Evolutionary conservation across 2,329 filamentous ascomycete genomes (phyloP).

Genomic region (Pleomassaria siparia): DNA sequence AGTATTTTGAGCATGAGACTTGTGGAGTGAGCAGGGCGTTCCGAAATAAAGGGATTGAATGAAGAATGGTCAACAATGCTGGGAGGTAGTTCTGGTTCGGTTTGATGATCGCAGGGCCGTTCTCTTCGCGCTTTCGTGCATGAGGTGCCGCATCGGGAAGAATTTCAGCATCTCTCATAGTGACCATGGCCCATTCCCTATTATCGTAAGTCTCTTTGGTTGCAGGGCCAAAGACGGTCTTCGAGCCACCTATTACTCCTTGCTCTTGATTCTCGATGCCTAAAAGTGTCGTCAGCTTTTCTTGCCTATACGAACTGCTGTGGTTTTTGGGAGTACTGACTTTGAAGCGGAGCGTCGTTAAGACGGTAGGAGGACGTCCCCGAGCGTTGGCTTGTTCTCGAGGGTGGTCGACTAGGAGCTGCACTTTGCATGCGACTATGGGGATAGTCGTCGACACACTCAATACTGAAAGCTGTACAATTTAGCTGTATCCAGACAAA

Average conservation of each 20-base stretch:
- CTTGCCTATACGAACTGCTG: not conserved
- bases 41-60: slow-evolving; percentile 60
- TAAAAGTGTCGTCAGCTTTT: slow-evolving; percentile 22
- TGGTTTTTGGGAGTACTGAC: slow-evolving; percentile 21
- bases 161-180: slow-evolving; percentile 54
- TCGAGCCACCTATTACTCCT: slow-evolving; percentile 50
- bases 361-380: slow-evolving; percentile 27
- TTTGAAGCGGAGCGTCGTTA: slow-evolving; percentile 36
- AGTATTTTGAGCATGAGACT: slow-evolving; percentile 53
- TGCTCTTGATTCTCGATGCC: slow-evolving; percentile 54
- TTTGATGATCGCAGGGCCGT: slow-evolving; percentile 60
- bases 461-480: slow-evolving; percentile 38
- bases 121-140: slow-evolving; percentile 50
- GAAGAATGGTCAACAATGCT: slow-evolving; percentile 62
- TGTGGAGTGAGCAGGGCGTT: slow-evolving; percentile 58
- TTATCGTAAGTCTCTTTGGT: slow-evolving; percentile 57
- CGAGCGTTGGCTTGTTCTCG: slow-evolving; percentile 36
- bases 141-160: slow-evolving; percentile 56
- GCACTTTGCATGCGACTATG: slow-evolving; percentile 35
- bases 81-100: slow-evolving; percentile 58
- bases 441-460: slow-evolving; percentile 34
- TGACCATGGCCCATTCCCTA: slow-evolving; percentile 58
- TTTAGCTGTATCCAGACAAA: not conserved
- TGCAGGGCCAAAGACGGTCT: slow-evolving; percentile 56
- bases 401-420: slow-evolving; percentile 40